Percentiles rank a stretch among this genome's conserved stretches.
Evolutionary conservation across 164 flowering plant species (phyloP).

Genomic region (Aristolochia contorta): DNA sequence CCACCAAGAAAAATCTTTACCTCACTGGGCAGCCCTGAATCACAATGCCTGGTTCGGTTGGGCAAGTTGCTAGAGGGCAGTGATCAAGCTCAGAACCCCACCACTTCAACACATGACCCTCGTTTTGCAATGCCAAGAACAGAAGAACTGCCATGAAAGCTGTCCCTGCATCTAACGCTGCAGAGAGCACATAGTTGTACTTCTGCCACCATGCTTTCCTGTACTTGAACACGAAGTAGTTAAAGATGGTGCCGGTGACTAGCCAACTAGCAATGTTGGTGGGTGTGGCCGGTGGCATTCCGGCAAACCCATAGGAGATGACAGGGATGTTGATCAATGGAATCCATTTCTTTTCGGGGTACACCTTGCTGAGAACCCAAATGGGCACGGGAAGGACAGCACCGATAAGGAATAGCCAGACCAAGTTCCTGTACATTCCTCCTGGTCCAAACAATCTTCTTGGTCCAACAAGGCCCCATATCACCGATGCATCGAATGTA

Average conservation of each 20-base stretch:
- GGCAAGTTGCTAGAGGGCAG: conserved; percentile 83
- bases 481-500: conserved; percentile 87
- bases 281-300: conserved; percentile 96
- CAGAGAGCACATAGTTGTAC: conserved; percentile 82
- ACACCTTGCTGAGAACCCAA: conserved; percentile 75
- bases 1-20: too few species aligned
- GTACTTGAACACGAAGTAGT: conserved; percentile 71
- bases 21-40: conserved; percentile 54
- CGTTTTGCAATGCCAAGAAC: conserved; percentile 66
- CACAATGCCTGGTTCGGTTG: conserved; percentile 66
- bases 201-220: conserved; percentile 84
- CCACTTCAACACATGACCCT: conserved; percentile 48
- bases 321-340: conserved; percentile 81
- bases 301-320: conserved; percentile 81
- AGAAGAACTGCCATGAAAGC: conserved; percentile 90
- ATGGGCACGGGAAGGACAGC: conserved; percentile 83
- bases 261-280: conserved; percentile 94
- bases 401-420: conserved; percentile 87
- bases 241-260: conserved; percentile 76
- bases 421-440: conserved; percentile 73
- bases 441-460: conserved; percentile 71
- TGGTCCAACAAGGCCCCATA: conserved; percentile 96
- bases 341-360: conserved; percentile 88
- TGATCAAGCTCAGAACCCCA: conserved; percentile 82
- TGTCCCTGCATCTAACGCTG: conserved; percentile 91